Conservation (phyloP, 257 asterid genomes). For the Apocynum venetum region DNA sequence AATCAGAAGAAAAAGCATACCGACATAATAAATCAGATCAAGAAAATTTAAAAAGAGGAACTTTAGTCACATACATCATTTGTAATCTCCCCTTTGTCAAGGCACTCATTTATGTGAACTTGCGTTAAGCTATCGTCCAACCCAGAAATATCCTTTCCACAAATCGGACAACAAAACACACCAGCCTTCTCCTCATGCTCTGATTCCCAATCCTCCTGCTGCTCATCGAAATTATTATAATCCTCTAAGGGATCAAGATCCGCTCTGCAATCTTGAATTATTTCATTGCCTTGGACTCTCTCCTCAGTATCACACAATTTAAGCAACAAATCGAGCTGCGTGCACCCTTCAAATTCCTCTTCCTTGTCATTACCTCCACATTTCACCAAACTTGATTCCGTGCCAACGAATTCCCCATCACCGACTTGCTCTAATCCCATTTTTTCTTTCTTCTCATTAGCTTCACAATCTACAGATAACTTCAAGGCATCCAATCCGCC, state of each 20-base stretch:
- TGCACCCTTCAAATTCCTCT: constrained; percentile 34
- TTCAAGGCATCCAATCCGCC: constrained; percentile 57
- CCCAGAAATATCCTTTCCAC: constrained; percentile 70
- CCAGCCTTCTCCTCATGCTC: constrained; percentile 9
- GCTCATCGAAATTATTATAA: neutral
- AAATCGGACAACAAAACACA: constrained; percentile 65
- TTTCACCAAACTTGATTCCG: neutral
- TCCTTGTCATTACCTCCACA: constrained; percentile 7
- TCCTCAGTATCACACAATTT: constrained; percentile 48
- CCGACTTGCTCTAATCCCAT: constrained; percentile 16
- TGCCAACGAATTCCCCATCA: neutral
- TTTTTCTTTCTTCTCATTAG: neutral
- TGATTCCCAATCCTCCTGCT: constrained; percentile 18
- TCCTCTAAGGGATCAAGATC: constrained; percentile 2
- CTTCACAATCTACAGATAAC: constrained; percentile 39
- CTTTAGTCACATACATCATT: constrained; percentile 39
- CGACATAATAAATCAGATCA: neutral
- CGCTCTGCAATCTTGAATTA: neutral
- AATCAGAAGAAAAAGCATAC: neutral
- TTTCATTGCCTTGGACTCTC: constrained; percentile 5
- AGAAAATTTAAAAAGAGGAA: neutral
- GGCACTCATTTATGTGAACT: constrained; percentile 79
- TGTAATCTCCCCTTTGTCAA: constrained; percentile 51
- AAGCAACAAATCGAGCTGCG: constrained; percentile 67
- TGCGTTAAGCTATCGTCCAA: constrained; percentile 53